A percentile compares a stretch with the other conserved stretches of the same genome.
Evolutionary conservation across 2,329 filamentous ascomycete species (phyloP).

Genomic region (Aspergillus alliaceus): DNA sequence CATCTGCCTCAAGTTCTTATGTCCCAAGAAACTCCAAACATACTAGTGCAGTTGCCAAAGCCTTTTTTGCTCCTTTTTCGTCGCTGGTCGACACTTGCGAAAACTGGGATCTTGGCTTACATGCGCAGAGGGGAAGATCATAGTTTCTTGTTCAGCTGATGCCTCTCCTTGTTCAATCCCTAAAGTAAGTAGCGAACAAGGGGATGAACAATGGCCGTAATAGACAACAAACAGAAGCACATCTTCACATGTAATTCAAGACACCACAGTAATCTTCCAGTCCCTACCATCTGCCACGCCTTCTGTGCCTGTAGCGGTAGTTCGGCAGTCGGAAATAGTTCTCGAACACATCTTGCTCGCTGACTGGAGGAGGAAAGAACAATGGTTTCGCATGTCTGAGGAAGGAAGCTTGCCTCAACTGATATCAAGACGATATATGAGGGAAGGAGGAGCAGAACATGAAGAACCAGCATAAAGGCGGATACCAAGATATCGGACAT

Average conservation of each 20-base stretch:
- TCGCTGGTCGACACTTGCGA: no score
- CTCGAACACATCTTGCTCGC: not conserved
- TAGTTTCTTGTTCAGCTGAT: no score
- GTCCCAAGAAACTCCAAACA: no score
- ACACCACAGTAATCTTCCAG: not conserved
- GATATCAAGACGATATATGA: slow-evolving; percentile 1
- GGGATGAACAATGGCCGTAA: not conserved
- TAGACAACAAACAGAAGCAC: slow-evolving; percentile 3
- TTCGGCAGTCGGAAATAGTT: not conserved
- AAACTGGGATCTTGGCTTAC: no score
- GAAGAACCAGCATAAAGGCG: not conserved
- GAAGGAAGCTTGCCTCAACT: slow-evolving; percentile 1
- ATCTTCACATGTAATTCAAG: slow-evolving; percentile 8
- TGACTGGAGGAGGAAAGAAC: not conserved
- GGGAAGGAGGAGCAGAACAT: not conserved
- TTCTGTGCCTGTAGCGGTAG: not conserved
- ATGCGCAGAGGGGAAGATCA: no score
- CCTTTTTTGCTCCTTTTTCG: no score
- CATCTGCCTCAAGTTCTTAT: no score
- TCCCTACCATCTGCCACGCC: slow-evolving; percentile 1
- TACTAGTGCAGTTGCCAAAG: no score
- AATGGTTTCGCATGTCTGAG: slow-evolving; percentile 1
- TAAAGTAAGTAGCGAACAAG: no score
- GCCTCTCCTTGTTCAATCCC: no score
- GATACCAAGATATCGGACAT: not conserved